phyloP scores from a whole-genome alignment of 352 stramenopile genomes.

The Pythium coloratum region DNA sequence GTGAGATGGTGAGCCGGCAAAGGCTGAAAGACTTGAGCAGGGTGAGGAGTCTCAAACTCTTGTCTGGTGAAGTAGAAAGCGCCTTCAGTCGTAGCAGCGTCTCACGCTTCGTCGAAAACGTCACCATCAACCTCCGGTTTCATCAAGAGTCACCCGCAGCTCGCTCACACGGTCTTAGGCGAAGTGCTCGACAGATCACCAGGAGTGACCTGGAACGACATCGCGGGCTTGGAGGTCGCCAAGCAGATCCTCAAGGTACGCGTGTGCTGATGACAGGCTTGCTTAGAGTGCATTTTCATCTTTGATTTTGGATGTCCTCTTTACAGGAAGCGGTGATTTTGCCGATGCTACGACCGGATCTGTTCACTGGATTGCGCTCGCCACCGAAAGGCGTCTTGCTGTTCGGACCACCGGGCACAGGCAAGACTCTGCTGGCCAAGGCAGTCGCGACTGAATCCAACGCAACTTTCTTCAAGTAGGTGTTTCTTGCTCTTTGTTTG shows the following conservation, averaged over 20 bases:
- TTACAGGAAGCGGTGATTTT: constrained; percentile 84
- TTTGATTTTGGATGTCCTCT: neutral
- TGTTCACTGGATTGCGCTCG: constrained; percentile 77
- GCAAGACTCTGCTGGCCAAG: constrained; percentile 84
- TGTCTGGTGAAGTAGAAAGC: neutral
- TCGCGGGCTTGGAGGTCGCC: constrained; percentile 76
- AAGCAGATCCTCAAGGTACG: constrained; percentile 89
- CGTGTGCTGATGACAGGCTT: neutral
- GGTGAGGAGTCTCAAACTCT: neutral
- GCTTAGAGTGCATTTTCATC: neutral
- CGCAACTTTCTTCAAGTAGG: constrained; percentile 81
- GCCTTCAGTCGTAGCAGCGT: neutral
- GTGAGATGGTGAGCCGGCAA: constrained; percentile 17
- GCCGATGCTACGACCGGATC: constrained; percentile 76
- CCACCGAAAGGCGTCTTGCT: constrained; percentile 73
- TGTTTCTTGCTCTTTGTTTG: neutral
- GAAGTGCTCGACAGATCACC: constrained; percentile 83
- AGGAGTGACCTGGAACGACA: constrained; percentile 79
- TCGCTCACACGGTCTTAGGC: constrained; percentile 78
- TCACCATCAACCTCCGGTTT: constrained; percentile 29
- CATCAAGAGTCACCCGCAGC: constrained; percentile 54
- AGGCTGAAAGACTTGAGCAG: neutral
- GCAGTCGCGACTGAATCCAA: constrained; percentile 81
- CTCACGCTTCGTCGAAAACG: neutral
- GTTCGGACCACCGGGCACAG: constrained; percentile 82